Conservation (phyloP, 1,139 yeast species). For the Geotrichum reessii region DNA sequence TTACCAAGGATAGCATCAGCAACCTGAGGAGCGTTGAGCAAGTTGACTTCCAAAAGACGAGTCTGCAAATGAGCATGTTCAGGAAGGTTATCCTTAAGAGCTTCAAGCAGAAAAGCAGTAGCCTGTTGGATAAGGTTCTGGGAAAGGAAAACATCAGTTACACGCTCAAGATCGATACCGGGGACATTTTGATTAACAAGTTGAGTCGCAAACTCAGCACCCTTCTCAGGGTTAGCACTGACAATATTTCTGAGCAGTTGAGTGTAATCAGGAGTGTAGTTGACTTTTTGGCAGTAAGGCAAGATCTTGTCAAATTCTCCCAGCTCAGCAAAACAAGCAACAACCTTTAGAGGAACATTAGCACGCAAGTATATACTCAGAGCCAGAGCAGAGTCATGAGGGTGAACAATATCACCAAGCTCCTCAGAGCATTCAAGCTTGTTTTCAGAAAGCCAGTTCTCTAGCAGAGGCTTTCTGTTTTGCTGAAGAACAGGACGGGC, state of each 20-base stretch:
- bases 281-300: slow-evolving; percentile 88
- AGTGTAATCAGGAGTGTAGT: slow-evolving; percentile 84
- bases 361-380: slow-evolving; percentile 88
- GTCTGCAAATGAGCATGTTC: slow-evolving; percentile 96
- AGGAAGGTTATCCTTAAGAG: slow-evolving; percentile 88
- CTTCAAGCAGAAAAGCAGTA: slow-evolving; percentile 95
- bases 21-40: slow-evolving; percentile 96
- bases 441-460: slow-evolving; percentile 94
- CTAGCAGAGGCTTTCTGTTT: slow-evolving; percentile 88
- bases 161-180: slow-evolving; percentile 73
- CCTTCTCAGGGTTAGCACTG: slow-evolving; percentile 94
- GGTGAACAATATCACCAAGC: slow-evolving; percentile 91
- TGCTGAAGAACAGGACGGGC: slow-evolving; percentile 95
- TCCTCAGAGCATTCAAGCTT: slow-evolving; percentile 92
- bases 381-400: slow-evolving; percentile 79
- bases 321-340: slow-evolving; percentile 85
- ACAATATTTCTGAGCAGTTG: slow-evolving; percentile 86
- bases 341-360: slow-evolving; percentile 81
- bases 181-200: slow-evolving; percentile 57
- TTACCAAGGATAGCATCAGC: slow-evolving; percentile 98
- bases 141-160: slow-evolving; percentile 90
- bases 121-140: slow-evolving; percentile 97
- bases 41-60: slow-evolving; percentile 83
- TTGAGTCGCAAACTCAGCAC: slow-evolving; percentile 92
- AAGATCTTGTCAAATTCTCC: slow-evolving; percentile 95